These are phyloP conservation scores for Ochetophila trinervis DNA, from an alignment of 306 rosid species.

Conservation along the genomic window DNA sequence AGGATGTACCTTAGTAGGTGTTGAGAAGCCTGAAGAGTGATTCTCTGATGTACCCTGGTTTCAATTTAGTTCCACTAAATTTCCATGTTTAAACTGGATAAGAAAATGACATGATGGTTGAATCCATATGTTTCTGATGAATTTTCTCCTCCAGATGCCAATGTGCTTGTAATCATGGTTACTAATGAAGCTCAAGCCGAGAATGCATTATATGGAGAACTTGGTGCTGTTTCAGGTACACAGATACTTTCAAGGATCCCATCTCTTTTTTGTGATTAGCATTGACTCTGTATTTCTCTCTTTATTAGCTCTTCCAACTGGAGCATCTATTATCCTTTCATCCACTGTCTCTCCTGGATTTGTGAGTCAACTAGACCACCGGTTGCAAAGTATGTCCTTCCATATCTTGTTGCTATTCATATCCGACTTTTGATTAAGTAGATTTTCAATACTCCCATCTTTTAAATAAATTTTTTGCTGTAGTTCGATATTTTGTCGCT, in stretches of 20 bases:
- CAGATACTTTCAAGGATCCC: constrained; percentile 26
- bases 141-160: constrained; percentile 60
- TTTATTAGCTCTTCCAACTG: constrained; percentile 66
- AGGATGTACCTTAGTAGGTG: neutral
- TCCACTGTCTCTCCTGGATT: constrained; percentile 98
- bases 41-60: neutral
- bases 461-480: neutral
- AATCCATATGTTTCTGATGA: constrained; percentile 10
- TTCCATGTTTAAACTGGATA: no score
- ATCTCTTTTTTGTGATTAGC: constrained; percentile 10
- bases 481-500: no score
- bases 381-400: constrained; percentile 63
- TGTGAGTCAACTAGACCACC: constrained; percentile 71
- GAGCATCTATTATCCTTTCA: constrained; percentile 75
- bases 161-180: constrained; percentile 85
- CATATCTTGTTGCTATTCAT: neutral
- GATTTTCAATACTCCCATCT: neutral
- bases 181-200: constrained; percentile 88
- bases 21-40: constrained; percentile 11
- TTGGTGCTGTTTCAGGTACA: constrained; percentile 85
- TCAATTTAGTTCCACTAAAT: neutral
- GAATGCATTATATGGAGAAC: constrained; percentile 70
- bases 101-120: neutral
- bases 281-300: constrained; percentile 33
- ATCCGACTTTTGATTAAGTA: neutral